Evolutionary conservation across 2,329 filamentous ascomycete species (phyloP).

Genomic region (Colletotrichum shisoi): DNA sequence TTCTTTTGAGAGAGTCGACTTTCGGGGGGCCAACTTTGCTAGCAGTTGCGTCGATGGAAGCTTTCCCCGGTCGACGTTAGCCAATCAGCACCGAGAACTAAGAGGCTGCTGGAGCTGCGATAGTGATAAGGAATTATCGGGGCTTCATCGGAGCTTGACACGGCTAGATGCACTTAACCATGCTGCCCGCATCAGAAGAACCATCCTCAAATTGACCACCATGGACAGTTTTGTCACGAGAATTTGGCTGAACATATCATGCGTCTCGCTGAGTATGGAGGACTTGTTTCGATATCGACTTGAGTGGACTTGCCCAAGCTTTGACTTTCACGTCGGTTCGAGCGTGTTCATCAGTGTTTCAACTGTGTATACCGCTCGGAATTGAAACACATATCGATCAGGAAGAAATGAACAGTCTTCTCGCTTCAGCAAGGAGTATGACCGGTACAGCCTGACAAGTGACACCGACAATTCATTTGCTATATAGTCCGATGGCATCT

Average conservation of each 20-base stretch:
- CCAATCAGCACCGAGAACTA: conserved; percentile 17
- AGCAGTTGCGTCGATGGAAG: conserved; percentile 18
- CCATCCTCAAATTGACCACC: not conserved
- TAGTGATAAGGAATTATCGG: conserved; percentile 29
- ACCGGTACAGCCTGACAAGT: not conserved
- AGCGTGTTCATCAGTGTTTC: too few species aligned
- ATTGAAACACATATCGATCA: too few species aligned
- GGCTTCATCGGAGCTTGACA: not conserved
- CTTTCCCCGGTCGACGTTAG: conserved; percentile 27
- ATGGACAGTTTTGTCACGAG: not conserved
- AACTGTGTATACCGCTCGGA: too few species aligned
- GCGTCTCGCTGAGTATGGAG: too few species aligned
- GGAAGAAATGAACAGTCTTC: too few species aligned
- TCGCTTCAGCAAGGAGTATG: too few species aligned
- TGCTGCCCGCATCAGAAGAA: too few species aligned
- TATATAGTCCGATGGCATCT: conserved; percentile 14
- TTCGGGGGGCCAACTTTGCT: conserved; percentile 12
- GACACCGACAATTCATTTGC: too few species aligned
- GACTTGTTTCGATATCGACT: too few species aligned
- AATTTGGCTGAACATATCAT: too few species aligned
- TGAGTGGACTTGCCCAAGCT: too few species aligned
- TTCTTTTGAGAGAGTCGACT: conserved; percentile 40
- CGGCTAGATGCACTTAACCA: conserved; percentile 21
- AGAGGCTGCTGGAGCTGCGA: conserved; percentile 16
- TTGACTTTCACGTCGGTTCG: too few species aligned